These are phyloP conservation scores for Chenopodium berlandieri DNA, from an alignment of 148 eudicot genomes.

Conservation along the genomic window DNA sequence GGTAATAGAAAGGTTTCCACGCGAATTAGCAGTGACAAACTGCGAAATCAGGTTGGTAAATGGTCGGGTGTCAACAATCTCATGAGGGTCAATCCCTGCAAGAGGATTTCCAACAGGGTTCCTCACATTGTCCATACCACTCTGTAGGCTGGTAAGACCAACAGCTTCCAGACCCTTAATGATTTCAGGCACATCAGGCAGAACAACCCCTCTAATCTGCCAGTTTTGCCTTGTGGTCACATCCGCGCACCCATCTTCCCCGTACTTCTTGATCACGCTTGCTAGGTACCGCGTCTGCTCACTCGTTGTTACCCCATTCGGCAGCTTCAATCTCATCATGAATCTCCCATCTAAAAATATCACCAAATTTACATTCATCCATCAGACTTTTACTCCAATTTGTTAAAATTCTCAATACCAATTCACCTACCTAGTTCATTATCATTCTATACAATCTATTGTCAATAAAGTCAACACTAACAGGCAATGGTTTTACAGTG, in stretches of 20 bases:
- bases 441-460: neutral
- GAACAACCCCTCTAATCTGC: conserved; percentile 93
- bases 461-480: too few species aligned
- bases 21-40: conserved; percentile 74
- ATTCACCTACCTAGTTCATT: neutral
- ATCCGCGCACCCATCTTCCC: conserved; percentile 92
- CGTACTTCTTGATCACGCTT: conserved; percentile 79
- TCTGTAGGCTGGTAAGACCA: conserved; percentile 88
- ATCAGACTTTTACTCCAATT: neutral
- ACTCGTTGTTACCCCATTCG: conserved; percentile 94
- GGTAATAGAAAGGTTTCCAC: conserved; percentile 63
- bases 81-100: conserved; percentile 91
- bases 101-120: conserved; percentile 94
- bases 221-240: conserved; percentile 96
- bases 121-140: conserved; percentile 97
- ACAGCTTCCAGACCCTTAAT: conserved; percentile 71
- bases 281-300: conserved; percentile 88
- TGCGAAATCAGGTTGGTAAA: conserved; percentile 73
- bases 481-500: too few species aligned
- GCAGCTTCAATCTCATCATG: conserved; percentile 98
- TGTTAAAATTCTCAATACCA: neutral
- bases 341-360: conserved; percentile 83
- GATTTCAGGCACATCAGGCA: conserved; percentile 88
- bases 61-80: conserved; percentile 88
- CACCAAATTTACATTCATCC: neutral